These are phyloP conservation scores for Phalaenopsis equestris DNA, from an alignment of 106 monocot genomes.

Conservation along the genomic window DNA sequence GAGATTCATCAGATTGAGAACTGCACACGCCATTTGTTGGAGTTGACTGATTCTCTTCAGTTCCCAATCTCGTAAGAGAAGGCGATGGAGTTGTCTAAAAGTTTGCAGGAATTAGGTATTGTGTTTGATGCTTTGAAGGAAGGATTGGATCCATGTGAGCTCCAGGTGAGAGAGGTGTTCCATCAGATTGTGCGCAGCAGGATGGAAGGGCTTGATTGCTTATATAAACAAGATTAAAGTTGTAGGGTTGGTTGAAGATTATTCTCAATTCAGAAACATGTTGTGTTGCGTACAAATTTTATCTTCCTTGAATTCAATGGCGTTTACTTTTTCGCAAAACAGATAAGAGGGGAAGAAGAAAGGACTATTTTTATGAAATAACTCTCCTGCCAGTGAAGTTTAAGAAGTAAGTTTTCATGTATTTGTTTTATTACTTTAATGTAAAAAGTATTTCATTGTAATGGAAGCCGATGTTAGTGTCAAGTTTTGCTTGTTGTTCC, in stretches of 20 bases:
- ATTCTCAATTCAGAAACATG: neutral
- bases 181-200: slow-evolving; percentile 41
- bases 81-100: slow-evolving; percentile 30
- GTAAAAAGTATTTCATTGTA: neutral
- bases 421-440: neutral
- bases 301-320: neutral
- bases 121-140: slow-evolving; percentile 32
- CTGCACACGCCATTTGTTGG: slow-evolving; percentile 26
- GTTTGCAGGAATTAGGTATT: slow-evolving; percentile 13
- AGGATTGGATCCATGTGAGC: slow-evolving; percentile 38
- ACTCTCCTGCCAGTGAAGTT: neutral
- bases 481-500: neutral
- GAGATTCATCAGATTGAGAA: slow-evolving; percentile 54
- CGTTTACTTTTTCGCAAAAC: neutral
- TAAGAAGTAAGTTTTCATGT: neutral
- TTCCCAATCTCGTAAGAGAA: slow-evolving; percentile 36
- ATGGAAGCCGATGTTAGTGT: neutral
- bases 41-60: slow-evolving; percentile 17
- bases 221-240: neutral
- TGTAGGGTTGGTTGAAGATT: too few relatives aligned
- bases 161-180: slow-evolving; percentile 53
- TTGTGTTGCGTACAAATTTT: neutral
- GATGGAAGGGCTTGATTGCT: slow-evolving; percentile 33
- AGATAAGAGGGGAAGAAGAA: neutral
- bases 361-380: neutral